Base-by-base conservation (phyloP, 129 eudicot genomes). In the Arctium minus region DNA sequence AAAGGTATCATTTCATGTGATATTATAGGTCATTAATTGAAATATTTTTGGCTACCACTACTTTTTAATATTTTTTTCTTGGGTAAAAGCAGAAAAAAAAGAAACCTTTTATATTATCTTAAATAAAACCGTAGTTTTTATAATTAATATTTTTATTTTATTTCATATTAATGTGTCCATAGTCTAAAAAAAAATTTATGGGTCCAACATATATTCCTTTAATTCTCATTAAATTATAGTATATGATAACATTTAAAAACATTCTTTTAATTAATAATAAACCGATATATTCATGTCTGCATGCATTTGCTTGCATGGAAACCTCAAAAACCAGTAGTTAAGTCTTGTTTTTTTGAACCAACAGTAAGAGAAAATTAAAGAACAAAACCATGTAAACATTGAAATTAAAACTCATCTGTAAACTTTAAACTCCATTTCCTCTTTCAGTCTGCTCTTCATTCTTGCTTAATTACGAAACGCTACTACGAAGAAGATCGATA, bases 401-500 rank as follows among this genome's bases (percentile, higher is more conserved):
- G 1, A 62, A 46, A 46, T 46, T 9, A 46, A 77, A 77, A 36
- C 73, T 77, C 72, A 77, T 77, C 53, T 60, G 56, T 77, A 74
- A 74, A 62, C 33, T 7, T 60, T 46, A 46, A 46, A 11, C 56
- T 46, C 56, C 56, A 46, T 44, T 42, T 11, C 53, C 13, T 10
- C 53, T 8, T 44, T 9, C 53, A 44, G 53, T 3, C 31, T 18
- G 8, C 17, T 36, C 53, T n/a, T 74, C 29, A 44, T 31, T 36
- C 22, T 75, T 73, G 3, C 17, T 75, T 82, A 37, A 10, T 72
- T 53, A 80, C 10, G 84, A 80, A 80, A 86, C 89, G 82, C 90
- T 81, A 72, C 89, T 76, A 53, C 77, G 70, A 71, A 22, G 27
- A 22, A 22, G 27, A 22, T 22, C 27, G 0, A 22, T 74, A 79